phyloP scores from a whole-genome alignment of 345 rosid species.

The Arabis hirsuta region DNA sequence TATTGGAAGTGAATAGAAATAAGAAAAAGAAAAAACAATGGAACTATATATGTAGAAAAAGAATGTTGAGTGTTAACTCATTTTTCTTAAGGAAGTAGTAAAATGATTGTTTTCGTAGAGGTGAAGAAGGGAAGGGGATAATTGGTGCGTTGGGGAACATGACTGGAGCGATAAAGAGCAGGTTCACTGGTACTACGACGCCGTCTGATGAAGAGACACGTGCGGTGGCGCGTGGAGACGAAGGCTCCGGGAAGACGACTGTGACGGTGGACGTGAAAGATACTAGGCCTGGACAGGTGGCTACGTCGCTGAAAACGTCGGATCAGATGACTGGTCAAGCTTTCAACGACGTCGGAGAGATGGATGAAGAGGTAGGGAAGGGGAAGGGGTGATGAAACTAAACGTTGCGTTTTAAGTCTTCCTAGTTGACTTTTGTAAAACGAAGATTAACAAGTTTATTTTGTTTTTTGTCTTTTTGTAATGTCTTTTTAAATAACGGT shows the following conservation, averaged over 20 bases:
- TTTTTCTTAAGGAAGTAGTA: background rate
- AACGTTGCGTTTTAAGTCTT: background rate
- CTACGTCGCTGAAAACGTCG: conserved; percentile 48
- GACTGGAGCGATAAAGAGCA: conserved; percentile 52
- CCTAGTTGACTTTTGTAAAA: background rate
- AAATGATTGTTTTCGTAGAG: conserved; percentile 37
- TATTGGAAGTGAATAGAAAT: background rate
- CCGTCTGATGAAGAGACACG: conserved; percentile 41
- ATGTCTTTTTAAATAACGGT: background rate
- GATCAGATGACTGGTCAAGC: conserved; percentile 71
- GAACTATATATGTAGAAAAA: too few relatives aligned
- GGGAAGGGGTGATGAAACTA: background rate
- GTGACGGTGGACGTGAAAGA: conserved; percentile 38
- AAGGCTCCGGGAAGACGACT: conserved; percentile 39
- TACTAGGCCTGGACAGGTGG: conserved; percentile 40
- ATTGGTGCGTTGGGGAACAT: conserved; percentile 46
- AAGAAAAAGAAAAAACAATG: too few relatives aligned
- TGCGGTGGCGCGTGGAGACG: conserved; percentile 13
- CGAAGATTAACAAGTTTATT: background rate
- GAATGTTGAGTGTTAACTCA: too few relatives aligned
- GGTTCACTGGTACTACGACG: conserved; percentile 39
- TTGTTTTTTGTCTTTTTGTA: background rate
- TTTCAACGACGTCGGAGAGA: conserved; percentile 69
- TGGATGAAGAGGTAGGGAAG: conserved; percentile 40
- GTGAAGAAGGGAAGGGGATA: conserved; percentile 48